Conservation (phyloP, 2,329 filamentous ascomycete species). For the Pseudogymnoascus destructans region DNA sequence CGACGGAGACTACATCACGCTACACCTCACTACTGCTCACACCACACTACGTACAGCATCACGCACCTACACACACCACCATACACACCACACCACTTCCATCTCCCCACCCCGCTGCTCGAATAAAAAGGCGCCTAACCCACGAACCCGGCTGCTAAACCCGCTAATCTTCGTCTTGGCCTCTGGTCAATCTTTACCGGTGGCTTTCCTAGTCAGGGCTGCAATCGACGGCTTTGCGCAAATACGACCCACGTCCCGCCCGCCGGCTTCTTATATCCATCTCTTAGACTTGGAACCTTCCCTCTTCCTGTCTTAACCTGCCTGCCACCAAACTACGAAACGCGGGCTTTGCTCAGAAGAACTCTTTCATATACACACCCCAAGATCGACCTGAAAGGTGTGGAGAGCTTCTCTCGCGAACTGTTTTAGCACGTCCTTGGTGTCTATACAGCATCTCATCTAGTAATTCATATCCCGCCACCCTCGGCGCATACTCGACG, state of each 20-base stretch:
- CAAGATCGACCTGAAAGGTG: not conserved
- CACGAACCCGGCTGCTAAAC: conserved; percentile 4
- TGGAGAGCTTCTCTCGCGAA: not conserved
- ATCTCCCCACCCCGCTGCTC: not conserved
- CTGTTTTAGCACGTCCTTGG: conserved; percentile 26
- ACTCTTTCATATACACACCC: not conserved
- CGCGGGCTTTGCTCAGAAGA: not conserved
- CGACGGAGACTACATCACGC: conserved; percentile 4
- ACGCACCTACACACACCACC: not conserved
- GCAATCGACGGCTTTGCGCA: not conserved
- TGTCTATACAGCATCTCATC: conserved; percentile 21
- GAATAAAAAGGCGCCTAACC: conserved; percentile 5
- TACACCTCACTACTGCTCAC: not conserved
- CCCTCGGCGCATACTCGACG: not conserved
- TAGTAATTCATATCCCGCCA: conserved; percentile 10
- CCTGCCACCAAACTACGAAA: not conserved
- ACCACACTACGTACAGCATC: not conserved
- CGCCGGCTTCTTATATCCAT: not conserved
- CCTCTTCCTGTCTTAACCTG: not conserved
- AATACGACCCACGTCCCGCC: conserved; percentile 4
- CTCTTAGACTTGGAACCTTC: not conserved
- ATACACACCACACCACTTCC: not conserved
- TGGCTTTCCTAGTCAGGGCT: conserved; percentile 6
- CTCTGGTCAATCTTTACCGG: conserved; percentile 3
- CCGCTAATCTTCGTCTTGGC: conserved; percentile 2